These are phyloP conservation scores for Crithidia mellificae DNA, from an alignment of 208 protist genomes.

Conservation along the genomic window DNA sequence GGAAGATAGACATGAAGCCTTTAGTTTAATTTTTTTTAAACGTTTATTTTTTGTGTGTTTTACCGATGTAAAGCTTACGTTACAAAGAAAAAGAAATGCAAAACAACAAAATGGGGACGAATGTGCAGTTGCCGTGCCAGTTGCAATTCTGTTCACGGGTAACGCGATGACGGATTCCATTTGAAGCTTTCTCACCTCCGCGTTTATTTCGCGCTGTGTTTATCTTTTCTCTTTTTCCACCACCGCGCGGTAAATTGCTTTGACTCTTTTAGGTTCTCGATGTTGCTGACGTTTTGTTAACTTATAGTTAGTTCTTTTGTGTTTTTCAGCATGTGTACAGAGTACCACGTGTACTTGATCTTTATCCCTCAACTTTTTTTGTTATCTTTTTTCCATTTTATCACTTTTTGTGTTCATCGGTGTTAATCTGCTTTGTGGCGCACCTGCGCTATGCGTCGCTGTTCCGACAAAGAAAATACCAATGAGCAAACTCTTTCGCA, in stretches of 20 bases:
- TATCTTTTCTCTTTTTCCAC: not conserved
- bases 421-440: not conserved
- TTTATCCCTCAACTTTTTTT: not conserved
- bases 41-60: not conserved
- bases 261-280: not conserved
- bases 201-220: not conserved
- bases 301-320: not conserved
- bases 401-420: constrained; percentile 2
- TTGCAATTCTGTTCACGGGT: no score
- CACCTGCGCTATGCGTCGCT: not conserved
- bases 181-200: no score
- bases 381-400: not conserved
- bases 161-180: no score
- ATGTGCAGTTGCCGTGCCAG: no score
- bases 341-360: not conserved
- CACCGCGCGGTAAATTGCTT: no score
- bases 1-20: no score
- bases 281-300: no score
- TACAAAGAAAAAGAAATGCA: not conserved
- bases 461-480: no score
- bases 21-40: no score
- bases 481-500: not conserved
- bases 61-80: not conserved
- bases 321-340: not conserved
- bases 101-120: no score